Evolutionary conservation across 2,329 filamentous ascomycete genomes (phyloP).

Genomic region (Pseudofabraea citricarpa): DNA sequence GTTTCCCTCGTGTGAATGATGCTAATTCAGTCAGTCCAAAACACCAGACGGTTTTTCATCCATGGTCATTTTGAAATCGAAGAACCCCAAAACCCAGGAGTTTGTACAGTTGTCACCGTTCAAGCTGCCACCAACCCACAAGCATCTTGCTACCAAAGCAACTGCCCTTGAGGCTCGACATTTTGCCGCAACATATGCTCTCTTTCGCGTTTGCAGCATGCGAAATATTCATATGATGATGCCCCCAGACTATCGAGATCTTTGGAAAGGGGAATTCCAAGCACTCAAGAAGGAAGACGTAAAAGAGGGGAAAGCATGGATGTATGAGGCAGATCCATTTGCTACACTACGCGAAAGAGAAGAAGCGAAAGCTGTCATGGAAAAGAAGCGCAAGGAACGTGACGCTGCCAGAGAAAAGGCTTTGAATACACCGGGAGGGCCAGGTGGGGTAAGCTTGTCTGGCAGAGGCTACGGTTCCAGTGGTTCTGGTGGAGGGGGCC

Average conservation of each 20-base stretch:
- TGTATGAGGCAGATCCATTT: constrained; percentile 96
- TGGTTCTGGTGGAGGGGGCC: constrained; percentile 26
- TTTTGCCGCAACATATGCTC: constrained; percentile 84
- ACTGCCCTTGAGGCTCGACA: constrained; percentile 88
- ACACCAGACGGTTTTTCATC: constrained; percentile 71
- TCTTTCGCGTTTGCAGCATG: constrained; percentile 91
- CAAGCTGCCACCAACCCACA: constrained; percentile 71
- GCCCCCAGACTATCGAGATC: constrained; percentile 79
- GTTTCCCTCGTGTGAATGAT: neutral
- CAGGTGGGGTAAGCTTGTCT: constrained; percentile 40
- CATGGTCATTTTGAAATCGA: constrained; percentile 71
- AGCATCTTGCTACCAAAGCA: constrained; percentile 68
- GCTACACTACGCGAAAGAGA: constrained; percentile 73
- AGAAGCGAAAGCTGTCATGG: constrained; percentile 67
- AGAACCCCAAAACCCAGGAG: constrained; percentile 79
- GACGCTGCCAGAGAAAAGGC: constrained; percentile 66
- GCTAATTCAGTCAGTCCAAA: constrained; percentile 45
- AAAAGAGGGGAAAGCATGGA: constrained; percentile 74
- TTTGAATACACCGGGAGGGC: constrained; percentile 54
- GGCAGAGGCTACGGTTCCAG: constrained; percentile 41
- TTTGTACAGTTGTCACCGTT: constrained; percentile 72
- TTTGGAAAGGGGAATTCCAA: constrained; percentile 88
- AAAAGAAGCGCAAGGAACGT: constrained; percentile 74
- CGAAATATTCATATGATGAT: constrained; percentile 94
- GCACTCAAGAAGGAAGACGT: constrained; percentile 77